These are phyloP conservation scores for Pinus taeda DNA, from an alignment of 75 land plant genomes.

Conservation along the genomic window DNA sequence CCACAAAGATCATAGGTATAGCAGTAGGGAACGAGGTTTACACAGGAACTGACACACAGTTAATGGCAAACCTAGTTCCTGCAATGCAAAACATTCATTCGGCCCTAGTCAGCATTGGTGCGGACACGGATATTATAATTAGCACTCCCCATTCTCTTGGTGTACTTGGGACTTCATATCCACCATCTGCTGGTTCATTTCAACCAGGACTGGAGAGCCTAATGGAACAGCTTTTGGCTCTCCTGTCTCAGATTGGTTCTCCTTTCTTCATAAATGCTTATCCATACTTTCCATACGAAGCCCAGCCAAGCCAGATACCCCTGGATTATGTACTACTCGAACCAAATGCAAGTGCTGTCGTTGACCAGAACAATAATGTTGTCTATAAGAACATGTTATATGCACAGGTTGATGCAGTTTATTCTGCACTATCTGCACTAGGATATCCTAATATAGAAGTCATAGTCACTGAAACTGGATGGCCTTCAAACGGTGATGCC, in stretches of 20 bases:
- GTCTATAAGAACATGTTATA: constrained; percentile 62
- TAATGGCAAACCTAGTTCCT: constrained; percentile 41
- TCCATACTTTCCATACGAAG: constrained; percentile 73
- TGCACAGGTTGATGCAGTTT: constrained; percentile 74
- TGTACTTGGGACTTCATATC: constrained; percentile 53
- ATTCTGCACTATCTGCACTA: constrained; percentile 50
- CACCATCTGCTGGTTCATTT: constrained; percentile 63
- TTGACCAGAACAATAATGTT: constrained; percentile 28
- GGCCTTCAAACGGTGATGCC: constrained; percentile 57
- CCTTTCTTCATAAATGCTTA: constrained; percentile 73
- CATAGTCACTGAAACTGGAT: constrained; percentile 80
- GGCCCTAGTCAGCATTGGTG: constrained; percentile 29
- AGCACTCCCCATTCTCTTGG: constrained; percentile 63
- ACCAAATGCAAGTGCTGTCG: constrained; percentile 28
- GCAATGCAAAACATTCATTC: constrained; percentile 65
- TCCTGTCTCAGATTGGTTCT: constrained; percentile 51
- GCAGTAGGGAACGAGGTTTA: constrained; percentile 80
- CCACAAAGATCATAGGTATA: constrained; percentile 55
- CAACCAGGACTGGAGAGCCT: constrained; percentile 20
- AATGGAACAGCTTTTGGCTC: constrained; percentile 36
- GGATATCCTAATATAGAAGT: constrained; percentile 61
- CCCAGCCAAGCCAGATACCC: constrained; percentile 32
- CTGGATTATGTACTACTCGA: constrained; percentile 61
- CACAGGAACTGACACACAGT: constrained; percentile 37
- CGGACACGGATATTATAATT: constrained; percentile 37